phyloP scores from a whole-genome alignment of 176 grass and related monocot species.

The Poa pratensis region DNA sequence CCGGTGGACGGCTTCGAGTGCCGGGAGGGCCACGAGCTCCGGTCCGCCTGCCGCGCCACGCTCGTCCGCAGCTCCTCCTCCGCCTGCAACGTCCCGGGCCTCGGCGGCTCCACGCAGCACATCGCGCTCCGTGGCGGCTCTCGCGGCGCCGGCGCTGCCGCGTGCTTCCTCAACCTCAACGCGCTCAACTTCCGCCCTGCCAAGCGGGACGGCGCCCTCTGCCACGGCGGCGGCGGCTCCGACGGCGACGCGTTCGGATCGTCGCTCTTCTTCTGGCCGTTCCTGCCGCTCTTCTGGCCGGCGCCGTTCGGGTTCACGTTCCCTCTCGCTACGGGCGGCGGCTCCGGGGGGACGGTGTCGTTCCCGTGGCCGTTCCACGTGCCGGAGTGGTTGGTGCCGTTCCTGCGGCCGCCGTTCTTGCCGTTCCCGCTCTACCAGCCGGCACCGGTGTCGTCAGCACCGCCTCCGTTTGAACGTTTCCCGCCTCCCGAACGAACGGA shows the following conservation, averaged over 20 bases:
- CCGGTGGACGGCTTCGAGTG: constrained; percentile 81
- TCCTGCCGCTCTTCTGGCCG: constrained; percentile 74
- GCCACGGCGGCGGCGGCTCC: constrained; percentile 20
- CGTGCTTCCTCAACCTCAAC: constrained; percentile 96
- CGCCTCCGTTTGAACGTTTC: constrained; percentile 67
- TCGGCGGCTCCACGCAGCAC: constrained; percentile 77
- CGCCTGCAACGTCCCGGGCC: constrained; percentile 76
- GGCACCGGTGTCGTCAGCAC: constrained; percentile 33
- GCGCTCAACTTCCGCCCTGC: constrained; percentile 86
- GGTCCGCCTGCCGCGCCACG: constrained; percentile 79
- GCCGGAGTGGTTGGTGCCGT: constrained; percentile 68
- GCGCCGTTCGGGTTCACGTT: constrained; percentile 57
- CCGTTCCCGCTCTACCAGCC: constrained; percentile 71
- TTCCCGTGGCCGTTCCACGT: constrained; percentile 75
- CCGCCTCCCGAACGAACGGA: constrained; percentile 31
- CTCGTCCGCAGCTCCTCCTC: constrained; percentile 69
- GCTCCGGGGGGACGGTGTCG: constrained; percentile 49
- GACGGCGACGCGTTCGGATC: constrained; percentile 24
- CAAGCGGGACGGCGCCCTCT: constrained; percentile 58
- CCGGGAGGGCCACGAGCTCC: constrained; percentile 76
- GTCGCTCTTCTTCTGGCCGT: constrained; percentile 89
- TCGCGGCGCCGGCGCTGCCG: constrained; percentile 39
- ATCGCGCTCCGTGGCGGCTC: constrained; percentile 65
- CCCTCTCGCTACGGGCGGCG: constrained; percentile 14
- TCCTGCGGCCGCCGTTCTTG: constrained; percentile 70